Evolutionary conservation across 257 asterid genomes (phyloP).

Genomic region (Jaltomata sinuosa): DNA sequence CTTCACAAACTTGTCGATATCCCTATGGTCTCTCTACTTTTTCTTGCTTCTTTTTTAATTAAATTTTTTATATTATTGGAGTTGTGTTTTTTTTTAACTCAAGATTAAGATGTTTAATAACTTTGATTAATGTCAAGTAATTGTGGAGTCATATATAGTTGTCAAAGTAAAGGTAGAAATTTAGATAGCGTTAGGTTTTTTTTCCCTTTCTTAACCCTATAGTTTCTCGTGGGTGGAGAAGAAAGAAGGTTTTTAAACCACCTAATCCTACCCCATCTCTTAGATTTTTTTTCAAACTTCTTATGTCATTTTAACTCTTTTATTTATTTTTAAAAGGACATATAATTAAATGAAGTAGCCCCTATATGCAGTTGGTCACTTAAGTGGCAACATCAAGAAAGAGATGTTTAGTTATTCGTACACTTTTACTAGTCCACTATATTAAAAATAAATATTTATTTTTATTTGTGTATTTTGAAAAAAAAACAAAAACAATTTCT

Average conservation of each 20-base stretch:
- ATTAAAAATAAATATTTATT: too few relatives aligned
- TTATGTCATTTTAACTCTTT: conserved; percentile 7
- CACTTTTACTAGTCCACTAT: too few relatives aligned
- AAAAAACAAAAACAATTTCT: too few relatives aligned
- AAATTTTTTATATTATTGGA: neutral
- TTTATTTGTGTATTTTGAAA: too few relatives aligned
- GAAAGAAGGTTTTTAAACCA: neutral
- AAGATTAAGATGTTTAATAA: neutral
- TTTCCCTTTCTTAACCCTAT: neutral
- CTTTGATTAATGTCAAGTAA: neutral
- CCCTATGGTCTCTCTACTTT: neutral
- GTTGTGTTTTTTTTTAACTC: neutral
- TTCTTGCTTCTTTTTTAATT: neutral
- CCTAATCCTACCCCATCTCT: conserved; percentile 13
- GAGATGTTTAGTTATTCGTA: too few relatives aligned
- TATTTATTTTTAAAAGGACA: neutral
- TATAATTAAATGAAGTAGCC: neutral
- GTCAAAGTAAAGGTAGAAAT: conserved; percentile 9
- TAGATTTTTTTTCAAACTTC: conserved; percentile 12
- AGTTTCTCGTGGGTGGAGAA: neutral
- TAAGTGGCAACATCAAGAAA: neutral
- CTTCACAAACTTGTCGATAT: conserved; percentile 1
- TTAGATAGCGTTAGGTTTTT: neutral
- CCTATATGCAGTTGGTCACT: neutral
- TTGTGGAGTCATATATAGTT: neutral